Percentiles rank a stretch among this genome's conserved stretches.
phyloP scores from a whole-genome alignment of 176 grass and related monocot species.

The Sorghum bicolor region DNA sequence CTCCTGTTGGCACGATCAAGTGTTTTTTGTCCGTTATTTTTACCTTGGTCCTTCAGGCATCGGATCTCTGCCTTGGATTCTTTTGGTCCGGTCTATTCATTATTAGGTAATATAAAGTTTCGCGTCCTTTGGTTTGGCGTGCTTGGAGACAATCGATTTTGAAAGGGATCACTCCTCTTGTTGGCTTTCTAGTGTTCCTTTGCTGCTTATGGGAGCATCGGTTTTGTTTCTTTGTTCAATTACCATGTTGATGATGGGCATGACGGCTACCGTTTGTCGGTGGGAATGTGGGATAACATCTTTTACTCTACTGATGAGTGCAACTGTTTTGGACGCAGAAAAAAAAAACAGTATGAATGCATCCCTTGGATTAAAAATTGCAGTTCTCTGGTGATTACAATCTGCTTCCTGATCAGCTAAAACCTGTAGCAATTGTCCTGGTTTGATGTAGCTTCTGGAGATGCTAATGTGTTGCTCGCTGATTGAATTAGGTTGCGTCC shows the following conservation, averaged over 20 bases:
- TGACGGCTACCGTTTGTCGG: not conserved
- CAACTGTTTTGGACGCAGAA: not conserved
- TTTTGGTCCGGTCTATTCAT: not conserved
- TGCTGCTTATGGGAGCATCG: constrained; percentile 17
- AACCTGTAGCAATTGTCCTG: not conserved
- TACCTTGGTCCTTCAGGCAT: not conserved
- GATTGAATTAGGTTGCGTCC: constrained; percentile 18
- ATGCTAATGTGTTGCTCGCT: not conserved
- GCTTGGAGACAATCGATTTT: not conserved
- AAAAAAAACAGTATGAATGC: not conserved
- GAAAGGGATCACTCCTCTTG: constrained; percentile 16
- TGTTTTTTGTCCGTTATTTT: not conserved
- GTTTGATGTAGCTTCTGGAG: constrained; percentile 6
- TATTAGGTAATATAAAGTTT: constrained; percentile 18
- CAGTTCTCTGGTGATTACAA: not conserved
- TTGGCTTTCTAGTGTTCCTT: constrained; percentile 28
- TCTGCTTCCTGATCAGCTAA: not conserved
- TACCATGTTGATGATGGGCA: not conserved
- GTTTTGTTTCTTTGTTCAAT: not conserved
- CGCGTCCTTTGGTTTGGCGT: constrained; percentile 11
- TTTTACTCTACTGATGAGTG: not conserved
- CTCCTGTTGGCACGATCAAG: not conserved
- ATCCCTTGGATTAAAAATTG: not conserved
- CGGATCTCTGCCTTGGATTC: constrained; percentile 32
- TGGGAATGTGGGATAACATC: not conserved